phyloP scores from a whole-genome alignment of 345 rosid genomes.

The Eucalyptus fibrosa region DNA sequence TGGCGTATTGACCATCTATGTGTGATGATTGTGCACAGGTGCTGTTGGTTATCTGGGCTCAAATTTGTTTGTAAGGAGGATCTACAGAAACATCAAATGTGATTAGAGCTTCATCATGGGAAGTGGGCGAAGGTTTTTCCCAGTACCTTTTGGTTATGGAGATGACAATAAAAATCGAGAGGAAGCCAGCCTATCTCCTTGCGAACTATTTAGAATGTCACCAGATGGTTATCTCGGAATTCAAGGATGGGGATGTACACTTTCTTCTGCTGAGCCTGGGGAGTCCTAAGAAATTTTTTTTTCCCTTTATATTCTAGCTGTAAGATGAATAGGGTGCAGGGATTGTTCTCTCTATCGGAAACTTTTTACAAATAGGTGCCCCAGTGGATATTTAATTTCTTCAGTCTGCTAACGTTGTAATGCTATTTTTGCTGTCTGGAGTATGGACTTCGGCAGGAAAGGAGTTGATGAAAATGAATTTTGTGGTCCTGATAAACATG shows the following conservation, averaged over 20 bases:
- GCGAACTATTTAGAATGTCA: constrained; percentile 1
- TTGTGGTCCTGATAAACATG: not conserved
- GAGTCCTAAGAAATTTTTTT: constrained; percentile 19
- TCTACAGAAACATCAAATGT: constrained; percentile 96
- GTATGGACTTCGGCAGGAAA: not conserved
- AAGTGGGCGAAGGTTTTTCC: constrained; percentile 10
- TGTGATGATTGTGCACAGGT: constrained; percentile 29
- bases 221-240: not conserved
- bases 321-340: constrained; percentile 36
- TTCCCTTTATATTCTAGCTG: constrained; percentile 10
- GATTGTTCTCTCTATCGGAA: constrained; percentile 25
- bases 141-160: constrained; percentile 1
- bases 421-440: not conserved
- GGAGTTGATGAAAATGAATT: not conserved
- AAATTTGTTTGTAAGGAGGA: constrained; percentile 85
- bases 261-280: constrained; percentile 13
- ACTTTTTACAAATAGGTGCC: constrained; percentile 16
- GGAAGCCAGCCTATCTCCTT: constrained; percentile 13
- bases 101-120: constrained; percentile 20
- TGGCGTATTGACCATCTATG: not conserved
- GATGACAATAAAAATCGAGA: constrained; percentile 3
- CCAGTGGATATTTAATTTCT: not conserved
- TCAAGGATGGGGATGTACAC: constrained; percentile 5
- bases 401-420: not conserved
- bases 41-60: constrained; percentile 95